Percentiles rank a stretch among this genome's conserved stretches.
Evolutionary conservation across 768 basidiomycete species (phyloP).

Genomic region (Russula vinacea): DNA sequence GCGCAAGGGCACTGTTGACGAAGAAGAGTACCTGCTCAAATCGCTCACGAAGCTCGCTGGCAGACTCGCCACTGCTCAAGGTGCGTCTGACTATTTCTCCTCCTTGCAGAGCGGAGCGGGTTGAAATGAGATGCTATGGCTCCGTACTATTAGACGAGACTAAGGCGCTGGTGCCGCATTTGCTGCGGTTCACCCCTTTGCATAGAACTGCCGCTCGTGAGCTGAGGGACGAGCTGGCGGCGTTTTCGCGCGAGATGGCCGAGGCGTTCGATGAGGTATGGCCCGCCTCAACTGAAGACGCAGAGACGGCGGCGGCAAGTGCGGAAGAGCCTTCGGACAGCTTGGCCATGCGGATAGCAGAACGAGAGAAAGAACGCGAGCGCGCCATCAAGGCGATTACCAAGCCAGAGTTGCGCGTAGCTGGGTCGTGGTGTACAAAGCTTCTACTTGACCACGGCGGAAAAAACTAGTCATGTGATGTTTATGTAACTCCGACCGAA

Average conservation of each 20-base stretch:
- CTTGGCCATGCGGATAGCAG: constrained; percentile 29
- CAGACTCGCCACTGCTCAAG: constrained; percentile 58
- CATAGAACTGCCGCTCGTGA: constrained; percentile 64
- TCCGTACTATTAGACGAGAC: constrained; percentile 54
- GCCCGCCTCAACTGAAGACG: constrained; percentile 44
- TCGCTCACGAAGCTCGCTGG: constrained; percentile 74
- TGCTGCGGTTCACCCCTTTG: constrained; percentile 63
- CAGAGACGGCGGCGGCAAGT: constrained; percentile 34
- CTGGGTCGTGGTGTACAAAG: constrained; percentile 20
- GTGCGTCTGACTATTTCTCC: constrained; percentile 40
- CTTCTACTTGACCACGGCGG: no score
- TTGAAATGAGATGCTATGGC: constrained; percentile 9
- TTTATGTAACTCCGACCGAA: no score
- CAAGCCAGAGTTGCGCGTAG: constrained; percentile 25
- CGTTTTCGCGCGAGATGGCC: constrained; percentile 56
- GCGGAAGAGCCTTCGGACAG: constrained; percentile 19
- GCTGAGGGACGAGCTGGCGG: constrained; percentile 58
- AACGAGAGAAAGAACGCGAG: constrained; percentile 27
- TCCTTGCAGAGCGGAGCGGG: neutral
- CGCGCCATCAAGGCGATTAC: constrained; percentile 20
- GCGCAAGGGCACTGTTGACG: constrained; percentile 90
- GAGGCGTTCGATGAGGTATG: constrained; percentile 65
- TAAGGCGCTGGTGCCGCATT: constrained; percentile 65
- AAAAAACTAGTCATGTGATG: neutral
- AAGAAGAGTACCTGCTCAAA: constrained; percentile 89